A percentile compares a stretch with the other conserved stretches of the same genome.
These are phyloP conservation scores for Eucalyptus globulus DNA, from an alignment of 345 rosid genomes.

Conservation along the genomic window DNA sequence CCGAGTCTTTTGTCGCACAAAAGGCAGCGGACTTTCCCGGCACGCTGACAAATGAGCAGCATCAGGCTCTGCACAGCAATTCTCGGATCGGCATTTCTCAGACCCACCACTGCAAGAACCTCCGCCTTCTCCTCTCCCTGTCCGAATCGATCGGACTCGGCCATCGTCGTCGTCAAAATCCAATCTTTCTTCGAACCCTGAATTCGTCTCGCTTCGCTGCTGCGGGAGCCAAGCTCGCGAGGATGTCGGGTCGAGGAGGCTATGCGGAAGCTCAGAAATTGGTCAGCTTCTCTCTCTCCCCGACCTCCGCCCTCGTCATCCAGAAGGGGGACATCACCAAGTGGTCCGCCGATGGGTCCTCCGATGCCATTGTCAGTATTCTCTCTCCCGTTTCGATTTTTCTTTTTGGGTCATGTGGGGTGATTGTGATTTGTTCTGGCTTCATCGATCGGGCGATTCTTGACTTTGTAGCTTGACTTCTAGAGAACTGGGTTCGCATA, in stretches of 20 bases:
- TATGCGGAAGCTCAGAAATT: background rate
- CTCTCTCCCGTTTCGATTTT: background rate
- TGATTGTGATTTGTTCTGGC: background rate
- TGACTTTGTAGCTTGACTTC: background rate
- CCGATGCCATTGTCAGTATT: constrained; percentile 61
- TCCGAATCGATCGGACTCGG: background rate
- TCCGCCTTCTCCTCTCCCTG: background rate
- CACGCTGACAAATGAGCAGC: background rate
- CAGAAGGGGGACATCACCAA: constrained; percentile 71
- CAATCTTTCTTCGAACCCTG: background rate
- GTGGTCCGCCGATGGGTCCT: constrained; percentile 67
- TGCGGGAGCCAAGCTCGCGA: background rate
- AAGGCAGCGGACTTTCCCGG: background rate
- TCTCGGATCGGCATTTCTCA: background rate
- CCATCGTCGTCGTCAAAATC: background rate
- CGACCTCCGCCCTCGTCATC: constrained; percentile 39
- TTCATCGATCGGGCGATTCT: background rate
- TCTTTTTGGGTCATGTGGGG: background rate
- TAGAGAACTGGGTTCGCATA: background rate
- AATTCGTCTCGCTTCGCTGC: background rate
- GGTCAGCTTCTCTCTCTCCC: constrained; percentile 35
- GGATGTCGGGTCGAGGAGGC: constrained; percentile 23
- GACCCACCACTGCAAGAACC: background rate
- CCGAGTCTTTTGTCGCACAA: background rate
- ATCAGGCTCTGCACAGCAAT: background rate